Percentiles rank a stretch among this genome's conserved stretches.
phyloP scores from a whole-genome alignment of 176 grass and related monocot genomes.

The Saccharum spontaneum region DNA sequence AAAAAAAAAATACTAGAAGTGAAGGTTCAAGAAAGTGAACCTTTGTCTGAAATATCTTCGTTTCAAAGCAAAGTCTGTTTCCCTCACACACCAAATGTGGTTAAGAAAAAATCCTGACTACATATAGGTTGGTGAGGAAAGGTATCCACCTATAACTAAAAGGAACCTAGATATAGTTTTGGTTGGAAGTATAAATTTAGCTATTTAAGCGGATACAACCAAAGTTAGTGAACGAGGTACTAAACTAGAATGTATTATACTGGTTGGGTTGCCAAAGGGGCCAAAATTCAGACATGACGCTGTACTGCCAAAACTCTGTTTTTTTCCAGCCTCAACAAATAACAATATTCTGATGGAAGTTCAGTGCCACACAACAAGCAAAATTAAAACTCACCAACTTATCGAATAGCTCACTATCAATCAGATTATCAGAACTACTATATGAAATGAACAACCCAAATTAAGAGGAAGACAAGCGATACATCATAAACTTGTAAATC shows the following conservation, averaged over 20 bases:
- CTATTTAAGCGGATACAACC: not conserved
- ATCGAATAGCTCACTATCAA: not conserved
- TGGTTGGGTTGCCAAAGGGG: not conserved
- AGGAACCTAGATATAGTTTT: not conserved
- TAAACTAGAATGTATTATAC: constrained; percentile 3
- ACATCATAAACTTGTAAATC: not conserved
- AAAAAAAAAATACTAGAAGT: not conserved
- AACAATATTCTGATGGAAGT: not conserved
- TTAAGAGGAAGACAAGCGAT: not conserved
- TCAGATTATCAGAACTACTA: not conserved
- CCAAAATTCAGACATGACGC: not conserved
- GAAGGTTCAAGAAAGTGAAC: not conserved
- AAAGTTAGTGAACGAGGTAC: not conserved
- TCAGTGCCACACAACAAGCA: not conserved
- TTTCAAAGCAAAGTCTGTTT: constrained; percentile 24
- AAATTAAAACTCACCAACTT: not conserved
- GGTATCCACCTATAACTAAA: constrained; percentile 18
- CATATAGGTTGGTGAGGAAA: constrained; percentile 8
- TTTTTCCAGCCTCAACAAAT: not conserved
- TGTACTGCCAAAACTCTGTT: not conserved
- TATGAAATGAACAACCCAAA: not conserved
- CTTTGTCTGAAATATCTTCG: constrained; percentile 30
- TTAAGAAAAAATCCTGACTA: constrained; percentile 22
- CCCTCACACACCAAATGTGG: not conserved
- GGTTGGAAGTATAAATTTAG: not conserved